Conservation (phyloP, 768 basidiomycete species). For the Lactarius sanguifluus region DNA sequence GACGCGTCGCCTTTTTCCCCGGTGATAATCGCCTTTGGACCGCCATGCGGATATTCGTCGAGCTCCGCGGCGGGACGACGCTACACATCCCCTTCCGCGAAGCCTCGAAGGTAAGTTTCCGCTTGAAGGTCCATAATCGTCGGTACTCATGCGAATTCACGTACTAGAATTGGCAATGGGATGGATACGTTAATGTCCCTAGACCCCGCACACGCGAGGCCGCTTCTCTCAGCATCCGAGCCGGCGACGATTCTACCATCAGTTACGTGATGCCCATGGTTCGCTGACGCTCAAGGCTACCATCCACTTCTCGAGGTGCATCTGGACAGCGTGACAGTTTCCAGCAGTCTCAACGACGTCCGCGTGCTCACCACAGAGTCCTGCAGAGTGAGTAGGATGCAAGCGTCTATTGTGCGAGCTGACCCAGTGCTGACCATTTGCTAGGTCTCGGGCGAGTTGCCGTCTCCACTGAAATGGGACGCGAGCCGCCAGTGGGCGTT, state of each 20-base stretch:
- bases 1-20: conserved; percentile 59
- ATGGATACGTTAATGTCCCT: conserved; percentile 52
- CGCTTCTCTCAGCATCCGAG: conserved; percentile 68
- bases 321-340: conserved; percentile 72
- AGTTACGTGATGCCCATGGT: conserved; percentile 85
- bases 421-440: too few species aligned
- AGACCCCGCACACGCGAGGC: conserved; percentile 60
- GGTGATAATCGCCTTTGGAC: conserved; percentile 87
- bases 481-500: conserved; percentile 76
- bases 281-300: conserved; percentile 71
- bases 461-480: conserved; percentile 82
- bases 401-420: background rate
- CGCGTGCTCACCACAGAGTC: conserved; percentile 74
- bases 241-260: conserved; percentile 82
- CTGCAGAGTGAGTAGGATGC: conserved; percentile 58
- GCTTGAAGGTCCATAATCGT: background rate
- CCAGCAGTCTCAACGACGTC: conserved; percentile 88
- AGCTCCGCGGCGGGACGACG: conserved; percentile 73
- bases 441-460: conserved; percentile 71
- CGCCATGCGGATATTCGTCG: conserved; percentile 74
- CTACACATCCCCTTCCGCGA: conserved; percentile 91
- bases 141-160: background rate
- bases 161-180: conserved; percentile 89
- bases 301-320: conserved; percentile 78
- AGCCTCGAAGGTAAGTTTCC: conserved; percentile 68